These are phyloP conservation scores for Colletotrichum chlorophyti DNA, from an alignment of 2,329 filamentous ascomycete species.

Conservation along the genomic window DNA sequence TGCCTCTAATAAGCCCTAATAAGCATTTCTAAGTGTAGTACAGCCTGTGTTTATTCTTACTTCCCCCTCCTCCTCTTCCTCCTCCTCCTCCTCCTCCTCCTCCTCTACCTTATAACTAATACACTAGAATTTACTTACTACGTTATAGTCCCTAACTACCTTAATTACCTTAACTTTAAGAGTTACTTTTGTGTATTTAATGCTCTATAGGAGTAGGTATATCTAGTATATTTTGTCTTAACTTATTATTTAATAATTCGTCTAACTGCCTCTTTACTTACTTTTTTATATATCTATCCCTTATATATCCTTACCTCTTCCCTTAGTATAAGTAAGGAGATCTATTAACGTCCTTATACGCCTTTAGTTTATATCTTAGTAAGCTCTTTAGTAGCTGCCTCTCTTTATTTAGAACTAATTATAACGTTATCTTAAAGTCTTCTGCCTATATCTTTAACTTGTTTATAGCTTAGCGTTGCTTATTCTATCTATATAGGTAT, in stretches of 20 bases:
- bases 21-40: slow-evolving; percentile 50
- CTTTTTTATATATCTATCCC: background rate
- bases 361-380: slow-evolving; percentile 27
- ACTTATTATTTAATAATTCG: background rate
- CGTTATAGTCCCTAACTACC: slow-evolving; percentile 23
- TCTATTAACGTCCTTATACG: slow-evolving; percentile 31
- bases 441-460: slow-evolving; percentile 31
- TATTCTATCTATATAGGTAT: slow-evolving; percentile 30
- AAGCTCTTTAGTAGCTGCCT: slow-evolving; percentile 22
- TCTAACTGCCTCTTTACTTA: background rate
- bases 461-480: slow-evolving; percentile 21
- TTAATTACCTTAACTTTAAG: slow-evolving; percentile 18
- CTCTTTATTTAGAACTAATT: slow-evolving; percentile 31
- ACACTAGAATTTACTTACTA: slow-evolving; percentile 30
- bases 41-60: slow-evolving; percentile 1
- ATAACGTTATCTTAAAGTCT: slow-evolving; percentile 35
- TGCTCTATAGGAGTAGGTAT: background rate
- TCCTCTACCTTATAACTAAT: too few species aligned
- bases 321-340: slow-evolving; percentile 19
- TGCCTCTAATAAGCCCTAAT: slow-evolving; percentile 39
- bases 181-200: background rate
- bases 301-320: background rate
- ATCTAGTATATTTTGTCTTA: background rate
- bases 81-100: background rate
- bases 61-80: background rate